phyloP scores from a whole-genome alignment of 441 rosid genomes.

The Brassica hybrid region DNA sequence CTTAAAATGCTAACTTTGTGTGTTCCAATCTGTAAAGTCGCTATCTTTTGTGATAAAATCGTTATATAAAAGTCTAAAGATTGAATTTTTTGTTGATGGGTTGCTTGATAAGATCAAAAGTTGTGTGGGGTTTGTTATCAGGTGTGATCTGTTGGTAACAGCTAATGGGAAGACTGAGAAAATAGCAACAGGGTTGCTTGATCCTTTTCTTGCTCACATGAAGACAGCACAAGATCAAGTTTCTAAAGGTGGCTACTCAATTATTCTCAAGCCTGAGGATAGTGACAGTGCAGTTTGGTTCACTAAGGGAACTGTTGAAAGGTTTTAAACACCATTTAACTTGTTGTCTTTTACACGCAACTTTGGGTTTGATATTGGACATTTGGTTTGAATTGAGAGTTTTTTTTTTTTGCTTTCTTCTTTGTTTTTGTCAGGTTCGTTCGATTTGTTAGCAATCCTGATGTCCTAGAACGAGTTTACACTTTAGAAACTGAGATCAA shows the following conservation, averaged over 20 bases:
- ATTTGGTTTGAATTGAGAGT: constrained; percentile 18
- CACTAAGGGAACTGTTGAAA: constrained; percentile 86
- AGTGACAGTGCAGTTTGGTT: constrained; percentile 74
- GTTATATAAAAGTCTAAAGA: not conserved
- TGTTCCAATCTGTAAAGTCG: constrained; percentile 17
- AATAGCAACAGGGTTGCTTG: constrained; percentile 89
- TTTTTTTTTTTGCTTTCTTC: constrained; percentile 12
- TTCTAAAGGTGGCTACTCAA: constrained; percentile 93
- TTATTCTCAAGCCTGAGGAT: constrained; percentile 73
- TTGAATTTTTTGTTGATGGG: not conserved
- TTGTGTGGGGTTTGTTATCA: constrained; percentile 35
- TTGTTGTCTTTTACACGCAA: not conserved
- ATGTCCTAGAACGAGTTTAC: constrained; percentile 84
- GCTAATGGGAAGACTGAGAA: constrained; percentile 89
- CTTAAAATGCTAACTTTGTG: not conserved
- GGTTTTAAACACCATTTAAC: constrained; percentile 45
- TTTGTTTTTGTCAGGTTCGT: constrained; percentile 70
- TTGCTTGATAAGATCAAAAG: not conserved
- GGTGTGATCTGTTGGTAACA: constrained; percentile 90
- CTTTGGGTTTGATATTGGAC: constrained; percentile 10
- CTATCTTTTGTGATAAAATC: constrained; percentile 3
- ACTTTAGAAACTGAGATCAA: constrained; percentile 88
- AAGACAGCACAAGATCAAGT: constrained; percentile 88
- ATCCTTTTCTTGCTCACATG: constrained; percentile 91
- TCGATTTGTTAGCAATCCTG: constrained; percentile 98